Conservation (phyloP, 2,329 filamentous ascomycete genomes). For the Claviceps sp. region DNA sequence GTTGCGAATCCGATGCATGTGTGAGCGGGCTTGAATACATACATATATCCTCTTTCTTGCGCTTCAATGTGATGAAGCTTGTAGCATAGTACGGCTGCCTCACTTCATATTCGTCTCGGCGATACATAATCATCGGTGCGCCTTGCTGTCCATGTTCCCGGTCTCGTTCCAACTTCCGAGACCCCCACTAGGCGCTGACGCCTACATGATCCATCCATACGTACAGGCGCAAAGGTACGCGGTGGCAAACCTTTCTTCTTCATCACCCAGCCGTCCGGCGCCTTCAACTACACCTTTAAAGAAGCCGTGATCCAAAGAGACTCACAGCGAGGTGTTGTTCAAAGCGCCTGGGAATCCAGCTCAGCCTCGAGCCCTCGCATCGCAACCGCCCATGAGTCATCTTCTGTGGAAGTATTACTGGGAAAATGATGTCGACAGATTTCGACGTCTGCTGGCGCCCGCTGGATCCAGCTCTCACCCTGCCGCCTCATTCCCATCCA, state of each 20-base stretch:
- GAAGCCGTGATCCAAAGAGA: constrained; percentile 73
- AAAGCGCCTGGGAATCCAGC: constrained; percentile 32
- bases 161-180: background rate
- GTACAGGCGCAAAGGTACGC: background rate
- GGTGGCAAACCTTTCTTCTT: background rate
- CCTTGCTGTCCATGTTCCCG: background rate
- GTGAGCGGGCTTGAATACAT: no score
- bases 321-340: constrained; percentile 75
- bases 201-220: background rate
- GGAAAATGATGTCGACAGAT: constrained; percentile 93
- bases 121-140: background rate
- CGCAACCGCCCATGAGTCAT: constrained; percentile 65
- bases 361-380: constrained; percentile 1
- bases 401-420: constrained; percentile 93
- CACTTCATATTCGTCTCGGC: background rate
- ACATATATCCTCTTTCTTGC: no score
- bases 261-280: constrained; percentile 15
- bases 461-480: constrained; percentile 45
- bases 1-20: no score
- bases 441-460: constrained; percentile 75
- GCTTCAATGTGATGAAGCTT: background rate
- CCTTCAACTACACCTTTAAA: constrained; percentile 61
- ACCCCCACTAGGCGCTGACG: no score
- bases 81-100: background rate
- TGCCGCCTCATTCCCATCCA: constrained; percentile 38